A percentile compares a stretch with the other conserved stretches of the same genome.
These are phyloP conservation scores for Colletotrichum liriopes DNA, from an alignment of 2,329 filamentous ascomycete species.

Conservation along the genomic window DNA sequence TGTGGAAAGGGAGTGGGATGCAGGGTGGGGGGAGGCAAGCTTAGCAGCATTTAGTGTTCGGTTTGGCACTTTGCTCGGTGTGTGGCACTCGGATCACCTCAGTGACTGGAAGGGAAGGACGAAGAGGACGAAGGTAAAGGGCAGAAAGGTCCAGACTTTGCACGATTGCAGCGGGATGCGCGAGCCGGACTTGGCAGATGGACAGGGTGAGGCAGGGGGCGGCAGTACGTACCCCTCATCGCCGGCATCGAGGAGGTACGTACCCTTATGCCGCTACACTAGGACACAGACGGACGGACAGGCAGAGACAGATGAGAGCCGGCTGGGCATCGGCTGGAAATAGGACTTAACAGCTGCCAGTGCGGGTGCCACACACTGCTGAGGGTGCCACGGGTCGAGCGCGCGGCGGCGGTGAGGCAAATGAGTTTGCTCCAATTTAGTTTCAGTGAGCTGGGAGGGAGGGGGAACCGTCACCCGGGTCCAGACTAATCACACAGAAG, in stretches of 20 bases:
- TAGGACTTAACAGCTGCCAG: slow-evolving; percentile 24
- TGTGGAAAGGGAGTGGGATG: slow-evolving; percentile 3
- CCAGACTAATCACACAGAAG: slow-evolving; percentile 15
- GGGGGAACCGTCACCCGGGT: slow-evolving; percentile 5
- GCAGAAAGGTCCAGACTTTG: slow-evolving; percentile 24
- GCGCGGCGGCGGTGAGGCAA: slow-evolving; percentile 35
- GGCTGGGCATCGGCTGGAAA: slow-evolving; percentile 19
- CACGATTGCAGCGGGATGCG: slow-evolving; percentile 37
- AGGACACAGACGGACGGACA: background rate
- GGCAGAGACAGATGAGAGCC: background rate
- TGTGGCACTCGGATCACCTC: slow-evolving; percentile 26
- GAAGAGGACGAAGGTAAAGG: slow-evolving; percentile 3
- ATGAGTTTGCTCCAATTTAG: slow-evolving; percentile 26
- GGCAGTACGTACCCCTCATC: slow-evolving; percentile 1
- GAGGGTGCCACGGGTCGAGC: slow-evolving; percentile 25
- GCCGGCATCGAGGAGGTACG: slow-evolving; percentile 2
- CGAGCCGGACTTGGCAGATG: slow-evolving; percentile 31
- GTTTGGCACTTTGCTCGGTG: slow-evolving; percentile 13
- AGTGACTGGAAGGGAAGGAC: slow-evolving; percentile 8
- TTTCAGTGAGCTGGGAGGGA: slow-evolving; percentile 16
- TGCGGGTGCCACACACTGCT: slow-evolving; percentile 11
- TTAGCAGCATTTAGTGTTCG: slow-evolving; percentile 12
- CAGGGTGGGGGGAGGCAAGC: slow-evolving; percentile 13
- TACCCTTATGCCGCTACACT: background rate
- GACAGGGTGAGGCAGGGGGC: background rate